phyloP scores from a whole-genome alignment of 495 filamentous ascomycete genomes.

The Staphylotrichum tortipilum region DNA sequence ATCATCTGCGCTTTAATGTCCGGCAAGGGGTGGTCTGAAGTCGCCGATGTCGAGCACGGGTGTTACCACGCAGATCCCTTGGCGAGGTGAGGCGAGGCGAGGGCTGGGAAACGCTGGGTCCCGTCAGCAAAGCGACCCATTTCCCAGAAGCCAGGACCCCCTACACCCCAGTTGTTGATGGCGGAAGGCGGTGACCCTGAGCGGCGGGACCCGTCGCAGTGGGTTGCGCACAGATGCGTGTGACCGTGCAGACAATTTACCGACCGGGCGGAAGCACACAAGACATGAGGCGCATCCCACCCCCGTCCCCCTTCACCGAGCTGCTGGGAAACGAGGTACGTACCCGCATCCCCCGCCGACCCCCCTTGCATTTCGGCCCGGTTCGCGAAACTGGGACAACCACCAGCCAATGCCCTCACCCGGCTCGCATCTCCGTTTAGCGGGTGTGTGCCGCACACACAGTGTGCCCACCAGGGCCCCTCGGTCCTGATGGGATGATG shows the following conservation, averaged over 20 bases:
- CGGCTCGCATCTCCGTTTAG: background rate
- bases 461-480: background rate
- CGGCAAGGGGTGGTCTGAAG: too few relatives aligned
- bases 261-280: constrained; percentile 18
- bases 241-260: constrained; percentile 18
- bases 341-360: constrained; percentile 10
- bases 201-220: constrained; percentile 2
- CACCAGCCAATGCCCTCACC: constrained; percentile 1
- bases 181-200: background rate
- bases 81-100: too few relatives aligned
- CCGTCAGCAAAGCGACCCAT: background rate
- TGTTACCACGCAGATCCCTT: background rate
- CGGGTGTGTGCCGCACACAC: background rate
- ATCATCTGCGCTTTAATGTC: too few relatives aligned
- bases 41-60: too few relatives aligned
- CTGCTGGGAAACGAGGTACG: constrained; percentile 12
- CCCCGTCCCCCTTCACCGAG: constrained; percentile 5
- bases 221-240: constrained; percentile 13
- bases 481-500: background rate
- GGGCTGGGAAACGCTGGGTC: background rate
- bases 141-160: background rate
- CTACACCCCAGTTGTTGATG: too few relatives aligned
- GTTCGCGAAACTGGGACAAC: constrained; percentile 3
- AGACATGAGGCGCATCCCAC: constrained; percentile 14
- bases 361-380: constrained; percentile 14